Base-by-base conservation (phyloP, 441 rosid genomes). In the Pelargonium cotyledonis region DNA sequence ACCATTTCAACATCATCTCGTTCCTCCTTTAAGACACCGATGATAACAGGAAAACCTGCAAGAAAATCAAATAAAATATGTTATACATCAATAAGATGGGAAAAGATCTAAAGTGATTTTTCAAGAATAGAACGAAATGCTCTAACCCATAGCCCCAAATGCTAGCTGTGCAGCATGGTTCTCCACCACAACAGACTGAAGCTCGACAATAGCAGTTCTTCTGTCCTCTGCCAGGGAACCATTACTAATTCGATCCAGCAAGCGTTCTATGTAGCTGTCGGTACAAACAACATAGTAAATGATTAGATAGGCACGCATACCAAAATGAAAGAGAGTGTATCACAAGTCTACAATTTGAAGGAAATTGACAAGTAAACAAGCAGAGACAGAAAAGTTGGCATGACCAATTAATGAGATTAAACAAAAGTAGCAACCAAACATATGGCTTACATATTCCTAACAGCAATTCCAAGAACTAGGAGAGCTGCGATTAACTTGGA, bases 1-100 rank as follows among this genome's bases (percentile, higher is more conserved):
- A 95, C 99, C 98, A 92, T 88, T 82, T 92, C 99, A 75, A 88
- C 81, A 75, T 89, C 98, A 77, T 92, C 97, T 69, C 89, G 83
- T 71, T 95, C 97, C 70, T 92, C 95, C 86, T 82, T 92, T 74
- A 95, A 78, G 70, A 95, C 87, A 76, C 89, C 81, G 82, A 89
- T 67, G 58, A 95, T 84, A 60, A 95, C 87, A 73, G 99, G 98
- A 83, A 92, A 90, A 65, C 99, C 99, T 95, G 93, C 74, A 83
- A 71, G 15, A 49, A 26, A 71, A 15, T 67, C 29, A 74, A 71
- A 65, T 12, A 15, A 58, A 1, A 38, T 16, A 46, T 62, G n/a
- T 16, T 23, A 69, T 38, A 16, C 21, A 72, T 53, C 57, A 69
- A 55, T 71, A 21, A 15, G 68, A 61, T 21, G 62, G 66, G 10